These are phyloP conservation scores for Maudiozyma serrabonitensis DNA, from an alignment of 805 yeast species.

Conservation along the genomic window DNA sequence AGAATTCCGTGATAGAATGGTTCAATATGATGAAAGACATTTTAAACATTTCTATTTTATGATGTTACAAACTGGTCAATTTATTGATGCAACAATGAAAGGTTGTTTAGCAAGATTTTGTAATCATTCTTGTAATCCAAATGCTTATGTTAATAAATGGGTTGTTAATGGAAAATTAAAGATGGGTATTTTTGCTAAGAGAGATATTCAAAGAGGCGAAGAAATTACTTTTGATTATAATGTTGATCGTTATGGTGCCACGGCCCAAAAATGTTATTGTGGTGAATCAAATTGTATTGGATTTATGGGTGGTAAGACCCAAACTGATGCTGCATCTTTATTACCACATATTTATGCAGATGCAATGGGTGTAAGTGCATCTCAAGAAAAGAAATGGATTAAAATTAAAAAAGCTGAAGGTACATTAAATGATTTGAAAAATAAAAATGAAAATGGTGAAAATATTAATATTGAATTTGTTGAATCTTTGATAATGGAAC, in stretches of 20 bases:
- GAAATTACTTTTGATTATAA: slow-evolving; percentile 79
- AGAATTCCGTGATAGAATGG: slow-evolving; percentile 65
- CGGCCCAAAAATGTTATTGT: slow-evolving; percentile 89
- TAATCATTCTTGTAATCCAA: slow-evolving; percentile 92
- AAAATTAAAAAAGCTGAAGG: slow-evolving; percentile 44
- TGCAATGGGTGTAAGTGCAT: slow-evolving; percentile 68
- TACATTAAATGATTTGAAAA: slow-evolving; percentile 15
- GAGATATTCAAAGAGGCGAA: slow-evolving; percentile 65
- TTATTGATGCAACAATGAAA: slow-evolving; percentile 85
- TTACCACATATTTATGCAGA: slow-evolving; percentile 77
- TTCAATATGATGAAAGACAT: slow-evolving; percentile 57
- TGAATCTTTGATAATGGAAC: slow-evolving; percentile 43
- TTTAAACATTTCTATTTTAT: slow-evolving; percentile 84
- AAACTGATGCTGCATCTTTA: slow-evolving; percentile 79
- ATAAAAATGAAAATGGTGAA: slow-evolving; percentile 36
- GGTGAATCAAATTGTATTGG: slow-evolving; percentile 90
- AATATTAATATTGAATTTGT: slow-evolving; percentile 59
- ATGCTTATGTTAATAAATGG: slow-evolving; percentile 95
- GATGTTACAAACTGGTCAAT: slow-evolving; percentile 90
- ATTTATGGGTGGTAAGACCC: slow-evolving; percentile 92
- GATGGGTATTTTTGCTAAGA: slow-evolving; percentile 91
- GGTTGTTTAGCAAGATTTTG: slow-evolving; percentile 88
- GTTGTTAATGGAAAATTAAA: slow-evolving; percentile 80
- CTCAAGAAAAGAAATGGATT: slow-evolving; percentile 64
- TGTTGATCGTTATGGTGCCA: slow-evolving; percentile 93